These are phyloP conservation scores for Fraxinus xanthoxyloides DNA, from an alignment of 305 asterid species.

Conservation along the genomic window DNA sequence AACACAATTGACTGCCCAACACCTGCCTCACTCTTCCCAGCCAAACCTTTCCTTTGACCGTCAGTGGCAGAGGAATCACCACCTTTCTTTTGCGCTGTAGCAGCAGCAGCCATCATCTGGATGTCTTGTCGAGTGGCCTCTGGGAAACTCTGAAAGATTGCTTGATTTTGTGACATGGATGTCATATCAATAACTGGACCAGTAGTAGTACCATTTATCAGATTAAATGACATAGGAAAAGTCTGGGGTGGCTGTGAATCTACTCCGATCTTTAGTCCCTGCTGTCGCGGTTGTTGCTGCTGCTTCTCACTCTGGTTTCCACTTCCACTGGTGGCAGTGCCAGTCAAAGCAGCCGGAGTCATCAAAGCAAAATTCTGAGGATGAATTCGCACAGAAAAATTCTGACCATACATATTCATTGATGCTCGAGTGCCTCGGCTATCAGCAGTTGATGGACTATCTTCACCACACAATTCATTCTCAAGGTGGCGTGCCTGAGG, in stretches of 20 bases:
- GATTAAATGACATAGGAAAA: slow-evolving; percentile 48
- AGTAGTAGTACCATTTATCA: slow-evolving; percentile 32
- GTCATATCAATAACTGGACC: slow-evolving; percentile 39
- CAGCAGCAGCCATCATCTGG: slow-evolving; percentile 35
- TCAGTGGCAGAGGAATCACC: slow-evolving; percentile 47
- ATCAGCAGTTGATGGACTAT: slow-evolving; percentile 58
- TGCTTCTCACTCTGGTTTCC: slow-evolving; percentile 34
- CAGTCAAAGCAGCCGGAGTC: slow-evolving; percentile 44
- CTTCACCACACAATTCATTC: slow-evolving; percentile 59
- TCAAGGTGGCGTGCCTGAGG: slow-evolving; percentile 53
- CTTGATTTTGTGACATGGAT: slow-evolving; percentile 45
- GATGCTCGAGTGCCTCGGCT: slow-evolving; percentile 58
- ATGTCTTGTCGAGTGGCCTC: slow-evolving; percentile 41
- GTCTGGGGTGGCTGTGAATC: slow-evolving; percentile 43
- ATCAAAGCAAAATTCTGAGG: slow-evolving; percentile 69
- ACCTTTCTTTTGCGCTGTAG: slow-evolving; percentile 30
- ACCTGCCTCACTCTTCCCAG: slow-evolving; percentile 34
- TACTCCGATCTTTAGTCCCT: slow-evolving; percentile 41
- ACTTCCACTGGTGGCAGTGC: slow-evolving; percentile 22
- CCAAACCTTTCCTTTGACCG: slow-evolving; percentile 59
- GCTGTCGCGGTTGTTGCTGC: slow-evolving; percentile 38
- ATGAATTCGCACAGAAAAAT: slow-evolving; percentile 62
- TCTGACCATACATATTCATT: slow-evolving; percentile 63
- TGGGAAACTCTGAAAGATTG: slow-evolving; percentile 42
- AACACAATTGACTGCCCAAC: slow-evolving; percentile 72